Evolutionary conservation across 495 filamentous ascomycete species (phyloP).

Genomic region (Neurospora sublineolata): DNA sequence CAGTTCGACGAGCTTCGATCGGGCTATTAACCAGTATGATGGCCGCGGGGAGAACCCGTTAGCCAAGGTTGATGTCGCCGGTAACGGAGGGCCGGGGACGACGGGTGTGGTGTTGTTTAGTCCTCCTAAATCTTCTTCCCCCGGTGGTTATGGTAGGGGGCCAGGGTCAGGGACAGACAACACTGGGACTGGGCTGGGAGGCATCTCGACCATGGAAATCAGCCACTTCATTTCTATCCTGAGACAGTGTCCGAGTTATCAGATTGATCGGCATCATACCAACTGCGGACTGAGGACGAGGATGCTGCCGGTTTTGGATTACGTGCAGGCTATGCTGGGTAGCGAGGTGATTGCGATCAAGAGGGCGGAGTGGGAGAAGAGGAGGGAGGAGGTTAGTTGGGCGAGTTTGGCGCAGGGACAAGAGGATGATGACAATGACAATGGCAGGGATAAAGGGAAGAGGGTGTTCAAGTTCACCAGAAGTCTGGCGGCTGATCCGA

Average conservation of each 20-base stretch:
- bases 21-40: not conserved
- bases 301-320: conserved; percentile 56
- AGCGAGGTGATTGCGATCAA: conserved; percentile 34
- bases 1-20: conserved; percentile 20
- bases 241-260: conserved; percentile 55
- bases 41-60: not conserved
- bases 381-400: conserved; percentile 25
- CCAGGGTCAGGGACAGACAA: not conserved
- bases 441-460: conserved; percentile 3
- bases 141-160: not conserved
- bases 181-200: conserved; percentile 11
- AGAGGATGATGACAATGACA: not conserved
- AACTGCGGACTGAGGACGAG: conserved; percentile 66
- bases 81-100: not conserved
- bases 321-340: conserved; percentile 43
- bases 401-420: conserved; percentile 2
- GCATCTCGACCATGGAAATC: conserved; percentile 25
- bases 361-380: conserved; percentile 32
- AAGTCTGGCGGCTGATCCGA: conserved; percentile 27
- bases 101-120: not conserved
- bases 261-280: conserved; percentile 64
- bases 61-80: not conserved
- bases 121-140: not conserved
- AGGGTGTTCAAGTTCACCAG: conserved; percentile 30
- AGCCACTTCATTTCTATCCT: conserved; percentile 23